Percentiles rank a stretch among this genome's conserved stretches.
These are phyloP conservation scores for Fusarium liriodendri DNA, from an alignment of 2,329 filamentous ascomycete species.

Conservation along the genomic window DNA sequence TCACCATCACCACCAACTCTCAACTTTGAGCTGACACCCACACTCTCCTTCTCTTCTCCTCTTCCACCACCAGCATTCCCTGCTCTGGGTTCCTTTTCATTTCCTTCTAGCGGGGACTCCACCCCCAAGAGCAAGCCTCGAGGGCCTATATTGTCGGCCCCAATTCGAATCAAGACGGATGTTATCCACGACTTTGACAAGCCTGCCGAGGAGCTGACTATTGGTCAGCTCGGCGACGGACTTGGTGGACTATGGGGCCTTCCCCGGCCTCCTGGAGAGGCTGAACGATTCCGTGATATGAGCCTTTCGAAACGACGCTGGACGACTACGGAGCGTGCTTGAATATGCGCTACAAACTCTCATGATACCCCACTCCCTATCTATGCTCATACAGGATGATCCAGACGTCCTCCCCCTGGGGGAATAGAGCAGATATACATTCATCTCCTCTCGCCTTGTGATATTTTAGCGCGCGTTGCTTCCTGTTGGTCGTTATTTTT, in stretches of 20 bases:
- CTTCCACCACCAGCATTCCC: conserved; percentile 38
- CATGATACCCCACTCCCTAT: conserved; percentile 14
- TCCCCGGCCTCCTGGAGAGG: conserved; percentile 57
- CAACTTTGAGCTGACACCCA: conserved; percentile 34
- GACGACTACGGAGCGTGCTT: conserved; percentile 63
- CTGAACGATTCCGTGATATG: conserved; percentile 59
- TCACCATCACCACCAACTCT: conserved; percentile 6
- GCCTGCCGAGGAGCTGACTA: conserved; percentile 45
- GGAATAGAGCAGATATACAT: conserved; percentile 10
- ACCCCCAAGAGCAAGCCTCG: conserved; percentile 37
- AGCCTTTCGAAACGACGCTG: conserved; percentile 64
- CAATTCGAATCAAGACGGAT: conserved; percentile 51
- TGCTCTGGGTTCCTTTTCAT: conserved; percentile 34
- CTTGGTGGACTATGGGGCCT: conserved; percentile 59
- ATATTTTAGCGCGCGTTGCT: conserved; percentile 40
- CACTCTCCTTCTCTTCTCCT: conserved; percentile 28
- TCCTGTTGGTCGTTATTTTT: conserved; percentile 26
- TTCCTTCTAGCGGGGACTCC: conserved; percentile 29
- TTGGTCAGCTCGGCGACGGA: conserved; percentile 52
- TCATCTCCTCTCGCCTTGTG: conserved; percentile 22
- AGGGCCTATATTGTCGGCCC: conserved; percentile 47
- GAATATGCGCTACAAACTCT: conserved; percentile 1
- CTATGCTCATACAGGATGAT: conserved; percentile 18
- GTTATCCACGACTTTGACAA: conserved; percentile 44
- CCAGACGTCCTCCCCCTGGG: conserved; percentile 12